A percentile compares a stretch with the other conserved stretches of the same genome.
Evolutionary conservation across 495 filamentous ascomycete genomes (phyloP).

Genomic region (Aspergillus baeticus): DNA sequence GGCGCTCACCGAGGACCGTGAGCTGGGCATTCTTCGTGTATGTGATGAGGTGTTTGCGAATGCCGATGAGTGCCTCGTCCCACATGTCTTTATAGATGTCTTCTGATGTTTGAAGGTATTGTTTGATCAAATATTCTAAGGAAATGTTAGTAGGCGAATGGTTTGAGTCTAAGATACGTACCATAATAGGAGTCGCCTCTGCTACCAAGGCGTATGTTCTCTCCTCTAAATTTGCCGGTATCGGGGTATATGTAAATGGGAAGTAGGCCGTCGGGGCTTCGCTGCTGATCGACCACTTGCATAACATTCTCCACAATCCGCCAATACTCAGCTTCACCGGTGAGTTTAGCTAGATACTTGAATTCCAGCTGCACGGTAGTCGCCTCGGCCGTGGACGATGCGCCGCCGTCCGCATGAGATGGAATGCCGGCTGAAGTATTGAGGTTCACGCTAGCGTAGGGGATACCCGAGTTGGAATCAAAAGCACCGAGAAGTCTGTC

Average conservation of each 20-base stretch:
- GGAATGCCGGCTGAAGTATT: conserved; percentile 67
- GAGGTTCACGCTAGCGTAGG: conserved; percentile 88
- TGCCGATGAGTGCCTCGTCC: conserved; percentile 78
- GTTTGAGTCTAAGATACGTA: conserved; percentile 24
- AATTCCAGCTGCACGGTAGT: conserved; percentile 92
- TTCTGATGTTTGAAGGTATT: conserved; percentile 88
- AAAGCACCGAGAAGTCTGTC: conserved; percentile 85
- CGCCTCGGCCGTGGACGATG: conserved; percentile 91
- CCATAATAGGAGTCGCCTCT: conserved; percentile 95
- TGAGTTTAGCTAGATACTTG: conserved; percentile 95
- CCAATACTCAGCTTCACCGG: conserved; percentile 91
- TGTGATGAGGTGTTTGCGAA: conserved; percentile 87
- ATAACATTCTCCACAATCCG: conserved; percentile 87
- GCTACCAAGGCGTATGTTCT: conserved; percentile 88
- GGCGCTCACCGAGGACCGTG: conserved; percentile 85
- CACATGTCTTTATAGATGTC: conserved; percentile 90
- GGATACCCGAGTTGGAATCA: conserved; percentile 80
- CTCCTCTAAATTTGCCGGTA: conserved; percentile 71
- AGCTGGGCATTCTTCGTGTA: conserved; percentile 79
- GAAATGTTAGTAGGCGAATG: not conserved
- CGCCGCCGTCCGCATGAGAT: conserved; percentile 83
- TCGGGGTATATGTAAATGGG: conserved; percentile 88
- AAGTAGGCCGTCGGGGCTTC: conserved; percentile 75
- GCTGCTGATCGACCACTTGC: conserved; percentile 79
- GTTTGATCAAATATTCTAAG: conserved; percentile 90